These are phyloP conservation scores for Spatholobus suberectus DNA, from an alignment of 306 rosid genomes.

Conservation along the genomic window DNA sequence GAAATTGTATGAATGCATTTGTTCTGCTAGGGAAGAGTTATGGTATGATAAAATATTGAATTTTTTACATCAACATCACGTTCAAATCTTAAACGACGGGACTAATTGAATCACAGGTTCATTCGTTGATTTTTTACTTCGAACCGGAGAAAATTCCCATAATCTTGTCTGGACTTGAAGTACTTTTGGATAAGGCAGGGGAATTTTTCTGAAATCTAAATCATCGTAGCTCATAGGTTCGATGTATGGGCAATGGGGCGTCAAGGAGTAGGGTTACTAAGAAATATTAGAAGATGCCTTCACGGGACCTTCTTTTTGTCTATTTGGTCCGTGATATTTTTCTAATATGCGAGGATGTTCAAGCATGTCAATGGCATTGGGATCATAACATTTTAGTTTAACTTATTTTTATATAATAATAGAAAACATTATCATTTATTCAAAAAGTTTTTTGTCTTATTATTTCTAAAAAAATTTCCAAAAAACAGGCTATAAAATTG, in stretches of 20 bases:
- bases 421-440: too few species aligned
- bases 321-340: constrained; percentile 29
- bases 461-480: too few species aligned
- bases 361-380: not conserved
- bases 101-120: not conserved
- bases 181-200: not conserved
- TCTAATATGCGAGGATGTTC: not conserved
- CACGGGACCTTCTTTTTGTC: constrained; percentile 14
- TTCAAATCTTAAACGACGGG: not conserved
- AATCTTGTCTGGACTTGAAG: not conserved
- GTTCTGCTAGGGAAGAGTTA: not conserved
- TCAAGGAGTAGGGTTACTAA: not conserved
- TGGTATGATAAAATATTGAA: not conserved
- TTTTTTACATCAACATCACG: not conserved
- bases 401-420: too few species aligned
- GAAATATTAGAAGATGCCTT: not conserved
- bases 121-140: not conserved
- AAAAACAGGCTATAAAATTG: too few species aligned
- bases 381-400: not conserved
- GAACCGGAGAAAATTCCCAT: not conserved
- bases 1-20: not conserved
- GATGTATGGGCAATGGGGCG: constrained; percentile 6
- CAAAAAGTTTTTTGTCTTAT: too few species aligned
- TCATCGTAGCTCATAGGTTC: not conserved
- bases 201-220: not conserved